A percentile compares a stretch with the other conserved stretches of the same genome.
Conservation (phyloP, 208 protist genomes). For the Acanthamoeba healyi region DNA sequence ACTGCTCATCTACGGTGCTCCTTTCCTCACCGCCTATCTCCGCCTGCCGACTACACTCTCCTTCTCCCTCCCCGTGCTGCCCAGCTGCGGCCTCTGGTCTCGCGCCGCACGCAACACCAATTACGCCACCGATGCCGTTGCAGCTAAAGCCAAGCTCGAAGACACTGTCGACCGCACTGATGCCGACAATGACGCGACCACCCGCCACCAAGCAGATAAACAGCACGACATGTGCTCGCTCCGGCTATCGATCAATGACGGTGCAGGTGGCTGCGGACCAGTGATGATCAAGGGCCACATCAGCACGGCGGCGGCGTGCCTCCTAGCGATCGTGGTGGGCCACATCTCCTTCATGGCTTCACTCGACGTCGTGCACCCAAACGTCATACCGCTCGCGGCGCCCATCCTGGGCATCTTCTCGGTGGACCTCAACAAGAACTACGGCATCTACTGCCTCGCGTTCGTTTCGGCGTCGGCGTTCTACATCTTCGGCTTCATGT, state of each 20-base stretch:
- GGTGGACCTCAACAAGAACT: conserved; percentile 32
- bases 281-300: background rate
- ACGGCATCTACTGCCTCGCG: conserved; percentile 32
- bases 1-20: conserved; percentile 38
- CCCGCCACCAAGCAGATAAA: background rate
- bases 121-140: background rate
- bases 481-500: conserved; percentile 60
- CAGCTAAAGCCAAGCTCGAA: background rate
- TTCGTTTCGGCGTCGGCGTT: conserved; percentile 25
- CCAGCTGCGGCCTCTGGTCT: background rate
- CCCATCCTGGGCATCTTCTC: background rate
- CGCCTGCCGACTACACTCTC: conserved; percentile 1
- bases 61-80: background rate
- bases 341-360: conserved; percentile 3
- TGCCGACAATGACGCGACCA: background rate
- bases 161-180: background rate
- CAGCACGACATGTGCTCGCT: background rate
- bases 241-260: background rate
- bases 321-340: background rate
- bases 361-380: conserved; percentile 30
- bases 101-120: background rate
- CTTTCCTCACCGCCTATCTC: background rate
- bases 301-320: background rate
- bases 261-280: background rate
- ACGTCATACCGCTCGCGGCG: background rate